phyloP scores from a whole-genome alignment of 345 rosid species.

The Pelargonium nanum region DNA sequence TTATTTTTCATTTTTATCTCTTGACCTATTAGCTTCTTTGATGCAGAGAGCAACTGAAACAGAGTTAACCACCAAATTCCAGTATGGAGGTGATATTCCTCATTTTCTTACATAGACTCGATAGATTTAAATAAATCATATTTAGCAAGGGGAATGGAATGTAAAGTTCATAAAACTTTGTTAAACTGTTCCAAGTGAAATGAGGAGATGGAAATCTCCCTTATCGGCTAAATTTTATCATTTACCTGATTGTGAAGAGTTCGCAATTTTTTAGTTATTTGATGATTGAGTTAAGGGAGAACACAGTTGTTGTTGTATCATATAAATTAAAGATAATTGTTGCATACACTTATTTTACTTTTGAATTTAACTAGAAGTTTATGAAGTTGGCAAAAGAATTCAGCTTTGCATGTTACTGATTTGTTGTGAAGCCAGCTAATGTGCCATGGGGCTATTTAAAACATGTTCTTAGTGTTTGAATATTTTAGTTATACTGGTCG shows the following conservation, averaged over 20 bases:
- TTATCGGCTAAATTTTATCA: no score
- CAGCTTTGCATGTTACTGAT: no score
- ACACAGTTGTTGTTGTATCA: background rate
- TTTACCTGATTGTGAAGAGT: background rate
- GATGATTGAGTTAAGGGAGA: background rate
- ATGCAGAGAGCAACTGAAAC: slow-evolving; percentile 53
- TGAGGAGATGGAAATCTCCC: no score
- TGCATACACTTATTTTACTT: no score
- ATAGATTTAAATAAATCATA: background rate
- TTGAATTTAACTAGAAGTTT: background rate
- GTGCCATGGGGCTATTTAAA: background rate
- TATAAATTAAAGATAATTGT: no score
- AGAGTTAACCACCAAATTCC: slow-evolving; percentile 30
- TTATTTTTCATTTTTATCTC: no score
- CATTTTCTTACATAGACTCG: background rate
- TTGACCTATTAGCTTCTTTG: background rate
- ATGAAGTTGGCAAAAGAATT: background rate
- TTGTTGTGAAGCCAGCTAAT: background rate
- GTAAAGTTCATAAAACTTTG: background rate
- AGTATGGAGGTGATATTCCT: slow-evolving; percentile 30
- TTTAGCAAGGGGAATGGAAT: background rate
- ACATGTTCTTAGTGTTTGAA: background rate
- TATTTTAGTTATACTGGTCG: no score
- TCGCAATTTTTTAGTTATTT: background rate
- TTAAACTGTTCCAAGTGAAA: background rate